Base-by-base conservation (phyloP, 257 asterid species). In the Nicotiana noctiflora region DNA sequence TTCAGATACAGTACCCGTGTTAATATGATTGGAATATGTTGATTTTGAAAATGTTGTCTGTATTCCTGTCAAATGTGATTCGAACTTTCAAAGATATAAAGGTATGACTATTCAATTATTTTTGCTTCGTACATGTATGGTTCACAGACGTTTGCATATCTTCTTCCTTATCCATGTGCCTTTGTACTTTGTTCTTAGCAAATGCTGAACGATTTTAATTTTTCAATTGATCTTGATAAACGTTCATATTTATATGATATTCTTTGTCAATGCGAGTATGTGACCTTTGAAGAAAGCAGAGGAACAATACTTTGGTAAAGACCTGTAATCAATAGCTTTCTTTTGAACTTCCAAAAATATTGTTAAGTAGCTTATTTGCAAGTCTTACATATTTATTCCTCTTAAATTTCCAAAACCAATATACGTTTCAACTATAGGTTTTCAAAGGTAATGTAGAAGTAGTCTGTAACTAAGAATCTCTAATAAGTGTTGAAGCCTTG, bases 11-110 rank as follows among this genome's bases (percentile, higher is more conserved):
- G 75, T 49, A 79, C 62, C 64, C 53, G 25, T 64, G 82, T 64
- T 64, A 14, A 79, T 79, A 79, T 64, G 82, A 49, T 44, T 18
- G 64, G 15, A 79, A 49, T 56, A 1, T 68, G 70, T 81, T 72
- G 27, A 74, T 74, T 74, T 74, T 0, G 44, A 49, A 51, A 49
- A 74, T 74, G 14, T 74, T 49, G 61, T 49, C 61, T 49, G 25
- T 40, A 74, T 49, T 74, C 61, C 44, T 23, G 44, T 25, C 25
- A 23, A 74, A 25, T 49, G 60, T 72, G 17, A 49, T 74, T 74
- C 17, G 2, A 49, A 74, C 23, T 74, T 74, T 3, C 14, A 25
- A 74, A 49, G 44, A 49, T 49, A 37, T 0, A 19, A 32, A 21
- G 34, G 19, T 44, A 49, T 46, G 23, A 49, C 15, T 74, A 74